Evolutionary conservation across 176 grass and related monocot genomes (phyloP).

Genomic region (Hsuehochloa calcarea): DNA sequence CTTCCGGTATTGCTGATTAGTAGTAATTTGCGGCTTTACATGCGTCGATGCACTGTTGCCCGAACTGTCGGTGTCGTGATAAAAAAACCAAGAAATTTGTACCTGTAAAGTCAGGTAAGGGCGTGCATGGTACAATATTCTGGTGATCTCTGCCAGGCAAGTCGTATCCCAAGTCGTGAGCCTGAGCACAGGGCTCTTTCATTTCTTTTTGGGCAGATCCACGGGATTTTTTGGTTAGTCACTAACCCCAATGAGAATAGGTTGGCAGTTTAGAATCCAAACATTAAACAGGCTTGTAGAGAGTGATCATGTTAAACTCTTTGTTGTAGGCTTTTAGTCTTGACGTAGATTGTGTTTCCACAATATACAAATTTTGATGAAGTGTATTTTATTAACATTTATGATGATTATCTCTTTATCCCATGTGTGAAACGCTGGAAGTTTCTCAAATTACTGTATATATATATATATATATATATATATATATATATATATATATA

Average conservation of each 20-base stretch:
- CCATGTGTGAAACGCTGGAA: background rate
- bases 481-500: too few relatives aligned
- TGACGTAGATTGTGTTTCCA: background rate
- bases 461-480: too few relatives aligned
- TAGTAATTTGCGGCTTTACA: background rate
- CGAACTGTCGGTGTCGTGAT: conserved; percentile 3
- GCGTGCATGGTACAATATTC: background rate
- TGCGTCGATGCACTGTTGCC: background rate
- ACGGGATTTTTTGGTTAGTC: background rate
- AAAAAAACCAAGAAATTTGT: background rate
- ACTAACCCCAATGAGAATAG: background rate
- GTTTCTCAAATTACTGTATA: background rate
- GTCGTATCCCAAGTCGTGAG: background rate
- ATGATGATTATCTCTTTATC: background rate
- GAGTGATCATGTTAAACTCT: background rate
- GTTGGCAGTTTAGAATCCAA: background rate
- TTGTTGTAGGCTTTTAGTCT: background rate
- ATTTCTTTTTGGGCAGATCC: background rate
- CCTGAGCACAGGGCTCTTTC: background rate
- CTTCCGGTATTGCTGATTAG: background rate
- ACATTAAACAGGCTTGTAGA: background rate
- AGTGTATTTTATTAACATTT: background rate
- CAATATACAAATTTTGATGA: background rate
- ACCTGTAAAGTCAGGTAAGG: background rate
- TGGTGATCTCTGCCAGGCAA: background rate